Evolutionary conservation across 345 rosid genomes (phyloP).

Genomic region (Kernera saxatilis): DNA sequence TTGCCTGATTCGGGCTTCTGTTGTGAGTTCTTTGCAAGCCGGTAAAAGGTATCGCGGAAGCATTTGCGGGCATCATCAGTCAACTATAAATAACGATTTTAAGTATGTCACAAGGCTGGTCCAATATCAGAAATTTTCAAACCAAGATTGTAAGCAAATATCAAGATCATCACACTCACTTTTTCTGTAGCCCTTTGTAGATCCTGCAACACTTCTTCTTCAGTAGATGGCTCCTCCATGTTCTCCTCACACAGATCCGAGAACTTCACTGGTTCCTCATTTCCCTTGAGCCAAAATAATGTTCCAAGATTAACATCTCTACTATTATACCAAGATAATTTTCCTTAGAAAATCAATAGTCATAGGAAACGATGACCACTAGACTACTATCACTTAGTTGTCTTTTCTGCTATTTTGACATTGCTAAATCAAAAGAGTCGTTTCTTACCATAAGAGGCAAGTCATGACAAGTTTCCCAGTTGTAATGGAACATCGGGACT

Average conservation of each 20-base stretch:
- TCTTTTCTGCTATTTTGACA: background rate
- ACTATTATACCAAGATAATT: background rate
- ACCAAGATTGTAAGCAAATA: background rate
- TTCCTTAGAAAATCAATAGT: background rate
- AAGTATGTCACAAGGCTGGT: conserved; percentile 4
- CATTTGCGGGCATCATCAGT: conserved; percentile 58
- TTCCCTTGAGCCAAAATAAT: conserved; percentile 16
- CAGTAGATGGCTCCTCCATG: conserved; percentile 39
- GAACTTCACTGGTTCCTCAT: conserved; percentile 6
- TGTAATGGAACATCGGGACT: conserved; percentile 24
- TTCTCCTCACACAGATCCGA: conserved; percentile 22
- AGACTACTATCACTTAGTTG: background rate
- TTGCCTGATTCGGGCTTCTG: conserved; percentile 8
- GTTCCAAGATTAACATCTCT: conserved; percentile 14
- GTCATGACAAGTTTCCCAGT: conserved; percentile 26
- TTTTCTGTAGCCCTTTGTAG: conserved; percentile 54
- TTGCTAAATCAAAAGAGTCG: background rate
- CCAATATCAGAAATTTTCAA: background rate
- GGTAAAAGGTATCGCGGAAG: conserved; percentile 81
- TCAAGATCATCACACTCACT: conserved; percentile 33
- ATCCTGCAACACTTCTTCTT: conserved; percentile 62
- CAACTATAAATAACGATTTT: conserved; percentile 33
- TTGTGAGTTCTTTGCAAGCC: conserved; percentile 65
- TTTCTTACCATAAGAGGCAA: conserved; percentile 24
- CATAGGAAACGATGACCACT: background rate